These are phyloP conservation scores for Rhodosporidiobolus odoratus DNA, from an alignment of 768 basidiomycete genomes.

Conservation along the genomic window DNA sequence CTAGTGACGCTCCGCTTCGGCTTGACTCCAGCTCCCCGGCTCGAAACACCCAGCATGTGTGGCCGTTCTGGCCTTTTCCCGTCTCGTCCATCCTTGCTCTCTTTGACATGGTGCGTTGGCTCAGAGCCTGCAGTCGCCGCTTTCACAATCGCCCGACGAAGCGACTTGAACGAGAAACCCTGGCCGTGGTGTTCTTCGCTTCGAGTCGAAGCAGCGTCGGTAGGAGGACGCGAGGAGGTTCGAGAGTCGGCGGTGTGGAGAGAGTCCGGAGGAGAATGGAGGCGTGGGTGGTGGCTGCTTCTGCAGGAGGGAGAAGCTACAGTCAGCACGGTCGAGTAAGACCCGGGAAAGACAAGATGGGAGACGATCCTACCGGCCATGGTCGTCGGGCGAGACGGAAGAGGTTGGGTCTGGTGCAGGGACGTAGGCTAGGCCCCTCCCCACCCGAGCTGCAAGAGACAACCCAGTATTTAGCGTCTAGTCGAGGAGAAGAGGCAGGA, in stretches of 20 bases:
- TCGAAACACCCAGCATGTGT: constrained; percentile 27
- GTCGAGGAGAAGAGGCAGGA: neutral
- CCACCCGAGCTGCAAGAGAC: constrained; percentile 10
- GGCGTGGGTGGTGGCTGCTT: constrained; percentile 4
- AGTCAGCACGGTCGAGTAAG: too few species aligned
- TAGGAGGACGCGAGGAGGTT: neutral
- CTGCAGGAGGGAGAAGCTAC: neutral
- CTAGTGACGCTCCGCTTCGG: constrained; percentile 28
- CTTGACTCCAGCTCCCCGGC: constrained; percentile 24
- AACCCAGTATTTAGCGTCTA: neutral
- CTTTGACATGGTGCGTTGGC: constrained; percentile 19
- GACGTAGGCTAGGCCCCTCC: constrained; percentile 21
- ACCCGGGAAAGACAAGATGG: neutral
- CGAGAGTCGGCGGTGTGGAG: neutral
- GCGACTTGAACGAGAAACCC: constrained; percentile 19
- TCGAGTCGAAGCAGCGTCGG: neutral
- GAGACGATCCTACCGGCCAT: neutral
- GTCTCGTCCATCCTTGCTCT: constrained; percentile 6
- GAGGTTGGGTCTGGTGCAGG: neutral
- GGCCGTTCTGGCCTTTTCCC: constrained; percentile 1
- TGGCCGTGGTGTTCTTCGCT: neutral
- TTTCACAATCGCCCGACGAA: constrained; percentile 18
- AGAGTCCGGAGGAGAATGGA: neutral
- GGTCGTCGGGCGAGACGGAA: neutral
- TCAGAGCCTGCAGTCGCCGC: constrained; percentile 17